phyloP scores from a whole-genome alignment of 306 rosid genomes.

The Cucurbita moschata region DNA sequence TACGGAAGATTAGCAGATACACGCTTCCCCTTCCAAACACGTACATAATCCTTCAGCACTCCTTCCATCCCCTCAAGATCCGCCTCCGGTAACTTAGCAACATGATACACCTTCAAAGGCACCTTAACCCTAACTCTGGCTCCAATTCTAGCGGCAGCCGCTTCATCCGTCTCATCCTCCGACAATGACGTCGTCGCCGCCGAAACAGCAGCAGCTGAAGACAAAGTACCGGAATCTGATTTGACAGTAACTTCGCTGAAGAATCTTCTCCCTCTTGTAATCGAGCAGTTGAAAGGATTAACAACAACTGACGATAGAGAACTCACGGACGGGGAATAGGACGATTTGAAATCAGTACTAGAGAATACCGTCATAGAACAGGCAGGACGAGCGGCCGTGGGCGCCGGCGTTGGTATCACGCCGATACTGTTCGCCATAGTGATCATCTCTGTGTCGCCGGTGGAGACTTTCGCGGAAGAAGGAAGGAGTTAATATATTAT shows the following conservation, averaged over 20 bases:
- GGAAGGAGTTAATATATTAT: not conserved
- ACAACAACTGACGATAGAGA: not conserved
- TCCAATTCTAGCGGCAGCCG: slow-evolving; percentile 35
- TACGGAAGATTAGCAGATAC: slow-evolving; percentile 84
- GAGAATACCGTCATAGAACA: not conserved
- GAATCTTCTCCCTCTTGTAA: slow-evolving; percentile 11
- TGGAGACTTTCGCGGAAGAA: not conserved
- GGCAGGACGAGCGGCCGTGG: not conserved
- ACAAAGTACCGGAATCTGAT: slow-evolving; percentile 24
- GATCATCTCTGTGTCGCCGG: not conserved
- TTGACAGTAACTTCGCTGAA: slow-evolving; percentile 31
- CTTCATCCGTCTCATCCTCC: slow-evolving; percentile 15
- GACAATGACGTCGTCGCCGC: slow-evolving; percentile 19
- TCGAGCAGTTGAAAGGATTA: slow-evolving; percentile 1
- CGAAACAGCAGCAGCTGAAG: slow-evolving; percentile 10
- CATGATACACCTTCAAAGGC: slow-evolving; percentile 72
- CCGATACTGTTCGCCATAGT: not conserved
- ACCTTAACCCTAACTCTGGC: slow-evolving; percentile 65
- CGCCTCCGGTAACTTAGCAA: slow-evolving; percentile 54
- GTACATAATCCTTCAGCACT: slow-evolving; percentile 62
- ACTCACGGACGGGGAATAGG: not conserved
- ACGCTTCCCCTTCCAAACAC: slow-evolving; percentile 70
- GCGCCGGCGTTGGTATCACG: not conserved
- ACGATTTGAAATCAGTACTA: not conserved
- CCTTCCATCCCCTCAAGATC: slow-evolving; percentile 74